Conservation (phyloP, 2,329 filamentous ascomycete genomes). For the Huntiella decipiens region DNA sequence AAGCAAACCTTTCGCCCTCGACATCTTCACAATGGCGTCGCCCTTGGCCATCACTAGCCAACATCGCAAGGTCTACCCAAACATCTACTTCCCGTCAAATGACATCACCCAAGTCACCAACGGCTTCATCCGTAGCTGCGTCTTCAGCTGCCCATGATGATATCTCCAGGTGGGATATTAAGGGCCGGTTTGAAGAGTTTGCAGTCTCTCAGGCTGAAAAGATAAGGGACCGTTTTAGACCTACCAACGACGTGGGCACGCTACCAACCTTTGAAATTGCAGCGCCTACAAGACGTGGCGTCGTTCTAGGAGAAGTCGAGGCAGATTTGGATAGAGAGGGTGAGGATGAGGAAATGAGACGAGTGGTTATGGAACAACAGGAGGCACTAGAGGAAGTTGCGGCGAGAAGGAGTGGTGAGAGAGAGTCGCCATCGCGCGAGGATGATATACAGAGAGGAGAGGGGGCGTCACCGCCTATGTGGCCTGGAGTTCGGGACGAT, state of each 20-base stretch:
- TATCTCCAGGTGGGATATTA: conserved; percentile 33
- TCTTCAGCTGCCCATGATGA: conserved; percentile 12
- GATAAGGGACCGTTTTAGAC: conserved; percentile 35
- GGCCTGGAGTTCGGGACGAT: conserved; percentile 3
- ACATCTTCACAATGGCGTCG: conserved; percentile 2
- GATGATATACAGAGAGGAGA: no score
- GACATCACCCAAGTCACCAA: neutral
- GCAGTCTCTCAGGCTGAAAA: conserved; percentile 41
- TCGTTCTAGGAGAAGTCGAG: conserved; percentile 30
- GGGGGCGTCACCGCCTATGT: conserved; percentile 5
- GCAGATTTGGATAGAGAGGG: neutral
- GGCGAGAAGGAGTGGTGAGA: no score
- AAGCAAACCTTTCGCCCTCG: conserved; percentile 3
- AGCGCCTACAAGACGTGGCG: conserved; percentile 38
- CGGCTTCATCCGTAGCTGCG: conserved; percentile 8
- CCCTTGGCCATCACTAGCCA: conserved; percentile 16
- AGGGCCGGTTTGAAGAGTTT: conserved; percentile 39
- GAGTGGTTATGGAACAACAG: no score
- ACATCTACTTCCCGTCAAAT: neutral
- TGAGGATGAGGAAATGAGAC: neutral
- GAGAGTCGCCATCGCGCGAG: no score
- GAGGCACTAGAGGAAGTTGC: no score
- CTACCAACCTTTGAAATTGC: conserved; percentile 42
- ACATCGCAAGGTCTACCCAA: conserved; percentile 13
- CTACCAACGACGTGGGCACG: conserved; percentile 33